Base-by-base conservation (phyloP, 2,329 filamentous ascomycete genomes). In the Lasiodiplodia gonubiensis region DNA sequence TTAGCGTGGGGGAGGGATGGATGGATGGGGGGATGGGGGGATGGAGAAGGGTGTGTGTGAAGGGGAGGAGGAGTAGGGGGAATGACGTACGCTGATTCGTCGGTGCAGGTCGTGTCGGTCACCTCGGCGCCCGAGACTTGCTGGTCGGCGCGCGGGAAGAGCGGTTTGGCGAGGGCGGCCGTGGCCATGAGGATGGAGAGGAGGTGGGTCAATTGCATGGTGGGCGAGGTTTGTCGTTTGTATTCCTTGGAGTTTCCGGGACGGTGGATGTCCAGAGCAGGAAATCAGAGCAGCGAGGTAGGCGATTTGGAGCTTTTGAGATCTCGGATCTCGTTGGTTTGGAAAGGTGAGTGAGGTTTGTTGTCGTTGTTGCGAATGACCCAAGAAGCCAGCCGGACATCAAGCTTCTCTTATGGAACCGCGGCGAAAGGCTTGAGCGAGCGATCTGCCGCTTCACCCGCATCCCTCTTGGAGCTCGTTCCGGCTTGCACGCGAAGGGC, bases 41-140 rank as follows among this genome's bases (percentile, higher is more conserved):
- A 16, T 37, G 21, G 35, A 1, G 39, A 18, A 27, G 21, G 21
- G 18, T 16, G 8, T 25, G 39, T n/a, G 10, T n/a, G 6, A 2
- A 33, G 66, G 35, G 60, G 25, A n/a, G 25, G 33, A 25, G 46
- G 37, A 52, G n/a, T n/a, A n/a, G n/a, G n/a, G 23, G 14, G 55
- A 51, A 81, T 81, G 46, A n/a, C 37, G 18, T 71, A 77, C 76
- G 71, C 70, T 35, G 71, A 72, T 8, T 71, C 30, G 64, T 78
- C 75, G 37, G 72, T 72, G 67, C 78, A 80, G 5, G 72, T 77
- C 37, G 76, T 77, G 14, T 70, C 72, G 0, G 75, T 76, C 7
- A 79, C 73, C 67, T 76, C 73, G 37, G 68, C 68, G 3, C 72
- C 72, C 18, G 71, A 72, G 53, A 73, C 71, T 33, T 68, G 27